These are phyloP conservation scores for Kalanchoe fedtschenkoi DNA, from an alignment of 164 flowering plant genomes.

Conservation along the genomic window DNA sequence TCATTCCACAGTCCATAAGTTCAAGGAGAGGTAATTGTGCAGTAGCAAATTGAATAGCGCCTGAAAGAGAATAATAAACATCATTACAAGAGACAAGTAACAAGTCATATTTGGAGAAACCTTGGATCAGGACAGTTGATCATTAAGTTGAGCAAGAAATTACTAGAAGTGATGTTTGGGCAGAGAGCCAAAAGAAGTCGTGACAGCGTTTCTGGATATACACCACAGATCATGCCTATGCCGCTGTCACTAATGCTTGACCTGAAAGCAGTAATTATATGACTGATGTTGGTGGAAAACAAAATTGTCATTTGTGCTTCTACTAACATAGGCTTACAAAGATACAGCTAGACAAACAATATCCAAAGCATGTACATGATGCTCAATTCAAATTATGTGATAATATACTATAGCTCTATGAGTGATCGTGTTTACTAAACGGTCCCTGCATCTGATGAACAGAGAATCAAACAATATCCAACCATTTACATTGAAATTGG, in stretches of 20 bases:
- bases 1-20: slow-evolving; percentile 96
- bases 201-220: slow-evolving; percentile 54
- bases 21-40: slow-evolving; percentile 86
- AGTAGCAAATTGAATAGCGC: slow-evolving; percentile 94
- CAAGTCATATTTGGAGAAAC: neutral
- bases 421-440: too few relatives aligned
- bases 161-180: slow-evolving; percentile 92
- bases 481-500: neutral
- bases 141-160: slow-evolving; percentile 5
- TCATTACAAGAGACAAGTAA: neutral
- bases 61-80: slow-evolving; percentile 25
- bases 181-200: slow-evolving; percentile 84
- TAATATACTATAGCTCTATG: too few relatives aligned
- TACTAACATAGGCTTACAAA: too few relatives aligned
- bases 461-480: neutral
- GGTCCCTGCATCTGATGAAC: too few relatives aligned
- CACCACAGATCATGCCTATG: slow-evolving; percentile 95
- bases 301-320: neutral
- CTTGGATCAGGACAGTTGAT: neutral
- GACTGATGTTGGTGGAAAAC: neutral
- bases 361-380: too few relatives aligned
- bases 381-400: too few relatives aligned
- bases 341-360: too few relatives aligned
- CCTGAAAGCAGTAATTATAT: slow-evolving; percentile 29
- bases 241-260: slow-evolving; percentile 94